A percentile compares a stretch with the other conserved stretches of the same genome.
Evolutionary conservation across 352 stramenopile species (phyloP).

Genomic region (Globisporangium barbulae): DNA sequence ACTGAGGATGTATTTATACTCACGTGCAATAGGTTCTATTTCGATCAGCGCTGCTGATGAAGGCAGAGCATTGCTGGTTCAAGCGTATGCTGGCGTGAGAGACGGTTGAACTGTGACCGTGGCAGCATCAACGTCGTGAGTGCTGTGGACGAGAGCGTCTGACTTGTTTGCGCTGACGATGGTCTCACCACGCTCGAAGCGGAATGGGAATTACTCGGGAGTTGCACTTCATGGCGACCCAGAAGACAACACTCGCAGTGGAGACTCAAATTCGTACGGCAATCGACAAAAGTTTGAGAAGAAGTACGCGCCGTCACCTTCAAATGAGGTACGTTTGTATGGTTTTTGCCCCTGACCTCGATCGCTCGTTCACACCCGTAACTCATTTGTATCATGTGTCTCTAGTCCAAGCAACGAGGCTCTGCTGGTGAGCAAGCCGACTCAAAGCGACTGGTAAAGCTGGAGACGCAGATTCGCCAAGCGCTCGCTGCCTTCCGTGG

Average conservation of each 20-base stretch:
- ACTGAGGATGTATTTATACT: not conserved
- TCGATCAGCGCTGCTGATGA: not conserved
- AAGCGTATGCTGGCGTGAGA: not conserved
- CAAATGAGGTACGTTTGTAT: constrained; percentile 8
- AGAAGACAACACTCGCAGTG: not conserved
- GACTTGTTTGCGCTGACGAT: not conserved
- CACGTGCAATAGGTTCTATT: not conserved
- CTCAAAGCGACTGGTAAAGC: constrained; percentile 15
- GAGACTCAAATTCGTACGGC: not conserved
- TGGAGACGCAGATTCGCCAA: constrained; percentile 26
- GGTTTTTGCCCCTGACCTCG: not conserved
- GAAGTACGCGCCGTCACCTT: constrained; percentile 6
- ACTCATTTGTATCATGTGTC: not conserved
- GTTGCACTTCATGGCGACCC: not conserved
- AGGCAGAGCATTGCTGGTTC: not conserved
- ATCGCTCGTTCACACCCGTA: not conserved
- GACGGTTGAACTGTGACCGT: not conserved
- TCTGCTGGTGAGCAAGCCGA: not conserved
- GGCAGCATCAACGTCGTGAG: not conserved
- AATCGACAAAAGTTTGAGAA: constrained; percentile 12
- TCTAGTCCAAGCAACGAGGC: not conserved
- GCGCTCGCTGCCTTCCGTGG: constrained; percentile 23
- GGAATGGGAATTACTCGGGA: constrained; percentile 1
- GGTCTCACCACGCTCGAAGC: constrained; percentile 12
- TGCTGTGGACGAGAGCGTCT: not conserved